A percentile compares a stretch with the other conserved stretches of the same genome.
These are phyloP conservation scores for Sporothrix brunneoviolacea DNA, from an alignment of 2,329 filamentous ascomycete genomes.

Conservation along the genomic window DNA sequence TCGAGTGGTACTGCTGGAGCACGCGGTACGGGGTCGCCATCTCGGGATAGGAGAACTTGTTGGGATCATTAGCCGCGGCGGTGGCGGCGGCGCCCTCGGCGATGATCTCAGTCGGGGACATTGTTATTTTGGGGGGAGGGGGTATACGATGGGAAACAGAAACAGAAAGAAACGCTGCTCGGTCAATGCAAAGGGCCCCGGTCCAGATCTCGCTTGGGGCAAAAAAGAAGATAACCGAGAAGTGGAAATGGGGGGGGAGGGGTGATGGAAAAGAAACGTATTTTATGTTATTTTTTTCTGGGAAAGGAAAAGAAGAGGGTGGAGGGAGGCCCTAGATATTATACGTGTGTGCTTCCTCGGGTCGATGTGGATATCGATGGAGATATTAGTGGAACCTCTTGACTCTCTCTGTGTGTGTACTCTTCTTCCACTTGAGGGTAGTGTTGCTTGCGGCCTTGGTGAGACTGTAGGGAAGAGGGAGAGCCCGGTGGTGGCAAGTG, in stretches of 20 bases:
- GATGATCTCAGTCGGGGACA: conserved; percentile 7
- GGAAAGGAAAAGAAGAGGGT: conserved; percentile 3
- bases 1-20: conserved; percentile 29
- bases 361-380: conserved; percentile 5
- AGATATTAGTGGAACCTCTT: conserved; percentile 7
- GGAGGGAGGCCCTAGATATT: neutral
- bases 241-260: neutral
- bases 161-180: neutral
- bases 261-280: neutral
- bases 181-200: neutral
- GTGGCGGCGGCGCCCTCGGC: conserved; percentile 9
- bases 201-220: neutral
- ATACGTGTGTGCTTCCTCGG: conserved; percentile 4
- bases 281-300: conserved; percentile 1
- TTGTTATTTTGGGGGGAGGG: neutral
- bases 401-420: neutral
- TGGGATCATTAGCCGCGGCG: conserved; percentile 8
- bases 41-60: conserved; percentile 24
- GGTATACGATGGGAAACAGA: neutral
- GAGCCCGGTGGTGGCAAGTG: no score
- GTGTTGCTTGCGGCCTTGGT: neutral
- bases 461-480: no score
- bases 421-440: neutral
- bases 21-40: conserved; percentile 23
- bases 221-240: neutral